Base-by-base conservation (phyloP, 2,329 filamentous ascomycete genomes). In the Monilinia fructigena region DNA sequence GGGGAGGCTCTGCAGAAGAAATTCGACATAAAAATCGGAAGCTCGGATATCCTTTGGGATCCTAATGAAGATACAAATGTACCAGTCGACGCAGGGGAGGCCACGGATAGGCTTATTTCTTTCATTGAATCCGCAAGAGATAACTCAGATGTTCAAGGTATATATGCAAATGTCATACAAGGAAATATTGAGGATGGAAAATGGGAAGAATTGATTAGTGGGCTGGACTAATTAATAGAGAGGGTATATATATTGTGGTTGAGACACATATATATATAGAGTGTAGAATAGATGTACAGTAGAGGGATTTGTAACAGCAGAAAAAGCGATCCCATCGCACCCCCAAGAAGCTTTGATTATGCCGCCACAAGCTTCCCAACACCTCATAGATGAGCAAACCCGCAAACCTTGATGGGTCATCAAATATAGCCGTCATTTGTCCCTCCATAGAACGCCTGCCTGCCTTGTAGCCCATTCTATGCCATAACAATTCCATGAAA, bases 21-120 rank as follows among this genome's bases (percentile, higher is more conserved):
- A 48, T 82, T 91, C 26, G 85, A 82, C 0, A 78, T 96, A 68
- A 85, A 89, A 67, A 85, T 96, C 55, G 80, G 89, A 65, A 89
- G 86, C 71, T 87, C 87, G 23, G 91, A 96, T 66, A 94, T 97
- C 63, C 83, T 97, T 54, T 97, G 92, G 89, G 86, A 89, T 67
- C 85, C 92, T 0, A 95, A 94, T 68, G 86, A 89, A 73, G 93
- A 97, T 69, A 93, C 90, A 0, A 86, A 85, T 75, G 85, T 91
- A 23, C 80, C 81, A 10, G 73, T 93, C 50, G 83, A 89, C 67
- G 82, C 84, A 20, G 79, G 83, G 18, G 81, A 84, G 16, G 82
- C 84, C 1, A 82, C 83, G 0, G 79, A 83, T 60, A 79, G 81
- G 23, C 80, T 97, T 38, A 80, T 82, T 54, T 80, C 83, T 4